These are phyloP conservation scores for Brassica carinata DNA, from an alignment of 345 rosid species.

Conservation along the genomic window DNA sequence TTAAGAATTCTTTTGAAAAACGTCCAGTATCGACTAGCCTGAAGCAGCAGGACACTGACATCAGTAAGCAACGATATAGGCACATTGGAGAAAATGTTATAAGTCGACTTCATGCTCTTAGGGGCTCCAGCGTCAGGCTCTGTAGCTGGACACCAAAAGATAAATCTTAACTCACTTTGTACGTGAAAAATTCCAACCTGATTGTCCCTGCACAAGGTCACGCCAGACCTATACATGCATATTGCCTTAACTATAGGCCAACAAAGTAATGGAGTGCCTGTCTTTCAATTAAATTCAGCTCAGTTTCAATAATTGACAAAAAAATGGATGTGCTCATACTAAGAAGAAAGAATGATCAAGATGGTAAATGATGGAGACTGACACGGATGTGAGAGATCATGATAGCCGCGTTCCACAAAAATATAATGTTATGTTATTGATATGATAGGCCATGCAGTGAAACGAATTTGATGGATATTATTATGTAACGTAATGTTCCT, in stretches of 20 bases:
- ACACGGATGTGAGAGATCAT: conserved; percentile 11
- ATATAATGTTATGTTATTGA: not conserved
- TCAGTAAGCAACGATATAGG: too few relatives aligned
- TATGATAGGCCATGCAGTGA: conserved; percentile 32
- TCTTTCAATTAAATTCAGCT: not conserved
- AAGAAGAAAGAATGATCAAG: conserved; percentile 16
- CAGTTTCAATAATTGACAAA: conserved; percentile 6
- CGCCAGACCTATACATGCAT: not conserved
- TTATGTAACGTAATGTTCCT: conserved; percentile 6
- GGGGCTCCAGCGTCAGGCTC: too few relatives aligned
- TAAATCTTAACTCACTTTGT: too few relatives aligned
- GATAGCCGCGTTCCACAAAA: conserved; percentile 20
- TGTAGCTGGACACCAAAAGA: too few relatives aligned
- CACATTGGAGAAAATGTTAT: too few relatives aligned
- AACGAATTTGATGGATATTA: conserved; percentile 29
- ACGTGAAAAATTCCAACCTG: not conserved
- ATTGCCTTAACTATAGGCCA: conserved; percentile 4
- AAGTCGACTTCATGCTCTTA: too few relatives aligned
- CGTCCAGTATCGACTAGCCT: too few relatives aligned
- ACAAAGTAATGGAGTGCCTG: conserved; percentile 15
- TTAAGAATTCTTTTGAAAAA: too few relatives aligned
- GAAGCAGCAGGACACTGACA: too few relatives aligned
- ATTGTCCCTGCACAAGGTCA: conserved; percentile 34
- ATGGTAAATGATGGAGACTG: conserved; percentile 32
- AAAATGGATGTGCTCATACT: conserved; percentile 13